Percentiles rank a stretch among this genome's conserved stretches.
These are phyloP conservation scores for Ophiostoma sp. DNA, from an alignment of 2,329 filamentous ascomycete species.

Conservation along the genomic window DNA sequence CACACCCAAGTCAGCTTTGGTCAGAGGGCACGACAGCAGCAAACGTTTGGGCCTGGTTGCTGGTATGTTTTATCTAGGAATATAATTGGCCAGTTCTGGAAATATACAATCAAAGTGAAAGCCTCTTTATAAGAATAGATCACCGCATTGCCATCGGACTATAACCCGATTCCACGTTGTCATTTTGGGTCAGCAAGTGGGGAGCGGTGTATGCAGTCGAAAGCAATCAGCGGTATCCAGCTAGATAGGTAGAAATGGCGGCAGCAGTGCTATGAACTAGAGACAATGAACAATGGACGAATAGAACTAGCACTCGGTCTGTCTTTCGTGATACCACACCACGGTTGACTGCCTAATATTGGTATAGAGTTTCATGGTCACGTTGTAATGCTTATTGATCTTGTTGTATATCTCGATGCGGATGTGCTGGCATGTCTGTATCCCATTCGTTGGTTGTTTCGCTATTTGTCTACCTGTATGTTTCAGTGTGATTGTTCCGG, in stretches of 20 bases:
- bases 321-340: background rate
- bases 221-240: background rate
- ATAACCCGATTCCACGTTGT: background rate
- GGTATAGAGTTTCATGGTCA: background rate
- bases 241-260: background rate
- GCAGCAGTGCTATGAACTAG: background rate
- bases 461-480: background rate
- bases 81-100: background rate
- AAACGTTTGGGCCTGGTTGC: background rate
- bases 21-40: background rate
- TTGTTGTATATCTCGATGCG: background rate
- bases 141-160: background rate
- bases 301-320: background rate
- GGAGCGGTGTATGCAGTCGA: background rate
- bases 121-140: background rate
- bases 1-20: background rate
- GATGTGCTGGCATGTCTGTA: background rate
- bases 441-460: background rate
- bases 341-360: conserved; percentile 11
- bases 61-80: background rate
- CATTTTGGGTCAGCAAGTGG: background rate
- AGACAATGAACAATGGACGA: background rate
- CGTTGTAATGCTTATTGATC: background rate
- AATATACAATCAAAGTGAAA: background rate
- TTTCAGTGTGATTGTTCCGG: background rate